These are phyloP conservation scores for Nitzschia inconspicua DNA, from an alignment of 108 stramenopile genomes.

Conservation along the genomic window DNA sequence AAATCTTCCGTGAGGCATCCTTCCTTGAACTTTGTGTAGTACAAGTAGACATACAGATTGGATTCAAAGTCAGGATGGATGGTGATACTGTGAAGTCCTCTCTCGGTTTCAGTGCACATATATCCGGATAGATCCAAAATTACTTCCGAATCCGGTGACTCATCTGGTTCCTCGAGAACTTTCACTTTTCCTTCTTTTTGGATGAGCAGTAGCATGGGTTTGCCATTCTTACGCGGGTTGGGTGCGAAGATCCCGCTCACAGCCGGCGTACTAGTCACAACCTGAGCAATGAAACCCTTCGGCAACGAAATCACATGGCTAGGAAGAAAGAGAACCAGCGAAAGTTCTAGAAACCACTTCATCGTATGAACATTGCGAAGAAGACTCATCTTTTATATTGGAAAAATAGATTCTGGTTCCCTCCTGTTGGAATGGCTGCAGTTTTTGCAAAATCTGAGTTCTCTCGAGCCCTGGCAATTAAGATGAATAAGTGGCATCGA, in stretches of 20 bases:
- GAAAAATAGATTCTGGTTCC: too few relatives aligned
- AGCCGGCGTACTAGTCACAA: background rate
- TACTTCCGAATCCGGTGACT: background rate
- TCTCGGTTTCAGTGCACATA: constrained; percentile 24
- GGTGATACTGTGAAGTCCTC: constrained; percentile 16
- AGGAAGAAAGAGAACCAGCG: background rate
- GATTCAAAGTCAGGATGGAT: constrained; percentile 24
- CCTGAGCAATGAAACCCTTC: background rate
- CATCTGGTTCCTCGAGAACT: constrained; percentile 17
- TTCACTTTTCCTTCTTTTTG: constrained; percentile 5
- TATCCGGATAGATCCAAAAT: background rate
- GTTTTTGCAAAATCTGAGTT: too few relatives aligned
- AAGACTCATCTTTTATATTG: too few relatives aligned
- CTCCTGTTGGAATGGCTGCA: too few relatives aligned
- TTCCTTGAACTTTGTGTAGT: constrained; percentile 19
- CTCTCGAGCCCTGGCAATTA: too few relatives aligned
- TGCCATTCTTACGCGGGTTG: background rate
- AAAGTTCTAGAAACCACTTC: background rate
- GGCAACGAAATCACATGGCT: background rate
- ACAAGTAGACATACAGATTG: constrained; percentile 23
- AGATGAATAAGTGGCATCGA: too few relatives aligned
- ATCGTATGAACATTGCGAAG: background rate
- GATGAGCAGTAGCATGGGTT: background rate
- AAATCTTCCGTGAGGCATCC: background rate
- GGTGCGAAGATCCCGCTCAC: background rate